These are phyloP conservation scores for Gliomastix tumulicola DNA, from an alignment of 2,329 filamentous ascomycete species.

Conservation along the genomic window DNA sequence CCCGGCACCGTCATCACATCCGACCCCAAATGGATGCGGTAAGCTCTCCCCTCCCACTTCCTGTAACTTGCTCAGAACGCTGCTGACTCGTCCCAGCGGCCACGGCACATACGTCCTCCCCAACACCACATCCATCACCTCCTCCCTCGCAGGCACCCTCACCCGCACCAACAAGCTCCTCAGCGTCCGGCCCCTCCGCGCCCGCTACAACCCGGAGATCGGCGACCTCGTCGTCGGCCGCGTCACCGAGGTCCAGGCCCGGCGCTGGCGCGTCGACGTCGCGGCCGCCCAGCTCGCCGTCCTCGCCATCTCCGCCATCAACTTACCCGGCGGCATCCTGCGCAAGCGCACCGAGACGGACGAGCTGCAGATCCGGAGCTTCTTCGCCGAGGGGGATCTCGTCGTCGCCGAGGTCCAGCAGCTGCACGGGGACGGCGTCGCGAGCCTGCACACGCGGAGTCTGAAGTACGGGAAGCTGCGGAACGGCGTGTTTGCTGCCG, in stretches of 20 bases:
- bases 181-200: slow-evolving; percentile 81
- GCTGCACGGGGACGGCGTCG: slow-evolving; percentile 77
- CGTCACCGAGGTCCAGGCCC: slow-evolving; percentile 89
- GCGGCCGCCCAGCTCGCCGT: slow-evolving; percentile 76
- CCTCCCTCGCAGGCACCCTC: slow-evolving; percentile 84
- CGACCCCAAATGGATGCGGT: slow-evolving; percentile 96
- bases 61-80: background rate
- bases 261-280: slow-evolving; percentile 92
- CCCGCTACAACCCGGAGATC: slow-evolving; percentile 91
- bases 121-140: slow-evolving; percentile 63
- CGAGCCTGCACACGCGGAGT: slow-evolving; percentile 81
- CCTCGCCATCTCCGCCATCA: slow-evolving; percentile 83
- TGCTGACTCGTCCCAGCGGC: slow-evolving; percentile 47
- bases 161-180: slow-evolving; percentile 96
- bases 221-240: slow-evolving; percentile 91
- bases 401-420: slow-evolving; percentile 92
- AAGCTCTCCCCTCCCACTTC: slow-evolving; percentile 11
- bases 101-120: slow-evolving; percentile 80
- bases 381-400: slow-evolving; percentile 92
- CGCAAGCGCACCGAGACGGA: slow-evolving; percentile 90
- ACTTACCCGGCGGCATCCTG: slow-evolving; percentile 87
- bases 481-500: slow-evolving; percentile 83
- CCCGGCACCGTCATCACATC: slow-evolving; percentile 84
- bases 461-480: slow-evolving; percentile 92
- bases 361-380: slow-evolving; percentile 94